Conservation (phyloP, 768 basidiomycete species). For the Cyclocybe cylindracea region DNA sequence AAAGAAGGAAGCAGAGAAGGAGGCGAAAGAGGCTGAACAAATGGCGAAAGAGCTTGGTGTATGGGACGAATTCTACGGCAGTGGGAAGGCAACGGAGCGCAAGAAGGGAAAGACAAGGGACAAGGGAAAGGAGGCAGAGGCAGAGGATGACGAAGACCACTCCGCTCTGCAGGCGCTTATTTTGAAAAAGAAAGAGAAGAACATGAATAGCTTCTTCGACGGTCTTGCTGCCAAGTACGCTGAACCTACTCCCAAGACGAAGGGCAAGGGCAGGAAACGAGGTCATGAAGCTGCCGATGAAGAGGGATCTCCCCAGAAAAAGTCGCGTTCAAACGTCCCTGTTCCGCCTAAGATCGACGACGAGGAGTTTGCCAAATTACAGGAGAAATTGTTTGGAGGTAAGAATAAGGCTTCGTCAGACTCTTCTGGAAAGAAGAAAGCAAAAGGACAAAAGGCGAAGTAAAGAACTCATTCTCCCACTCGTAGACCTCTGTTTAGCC, state of each 20-base stretch:
- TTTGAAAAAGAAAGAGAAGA: constrained; percentile 67
- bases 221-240: constrained; percentile 74
- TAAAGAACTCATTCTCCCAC: background rate
- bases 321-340: constrained; percentile 36
- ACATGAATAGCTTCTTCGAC: constrained; percentile 74
- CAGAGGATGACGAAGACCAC: constrained; percentile 56
- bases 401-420: constrained; percentile 33
- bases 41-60: constrained; percentile 87
- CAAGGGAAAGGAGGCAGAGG: constrained; percentile 34
- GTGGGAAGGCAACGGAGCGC: constrained; percentile 63
- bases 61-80: constrained; percentile 92
- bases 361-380: constrained; percentile 62
- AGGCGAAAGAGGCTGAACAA: constrained; percentile 82
- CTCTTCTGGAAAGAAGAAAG: constrained; percentile 28
- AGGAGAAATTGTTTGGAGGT: constrained; percentile 54
- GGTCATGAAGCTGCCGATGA: constrained; percentile 42
- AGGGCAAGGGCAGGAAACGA: constrained; percentile 59
- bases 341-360: constrained; percentile 63
- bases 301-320: constrained; percentile 52
- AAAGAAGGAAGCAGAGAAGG: constrained; percentile 72
- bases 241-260: constrained; percentile 40
- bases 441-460: constrained; percentile 36
- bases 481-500: too few relatives aligned
- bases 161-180: constrained; percentile 82
- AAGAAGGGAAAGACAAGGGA: constrained; percentile 56